These are phyloP conservation scores for Ceratobasidium sp. DNA, from an alignment of 1,284 basidiomycete species.

Conservation along the genomic window DNA sequence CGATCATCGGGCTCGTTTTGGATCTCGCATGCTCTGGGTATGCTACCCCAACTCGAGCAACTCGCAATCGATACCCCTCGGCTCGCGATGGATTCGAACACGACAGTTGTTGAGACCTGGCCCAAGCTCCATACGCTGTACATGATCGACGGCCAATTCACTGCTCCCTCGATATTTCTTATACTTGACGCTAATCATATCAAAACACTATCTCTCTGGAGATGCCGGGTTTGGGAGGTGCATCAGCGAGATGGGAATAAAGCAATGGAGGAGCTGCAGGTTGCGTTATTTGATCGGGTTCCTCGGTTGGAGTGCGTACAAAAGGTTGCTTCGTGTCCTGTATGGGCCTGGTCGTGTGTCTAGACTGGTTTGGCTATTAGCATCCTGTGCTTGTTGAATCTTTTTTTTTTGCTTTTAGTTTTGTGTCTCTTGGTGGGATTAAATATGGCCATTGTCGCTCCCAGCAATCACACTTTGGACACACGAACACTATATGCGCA, in stretches of 20 bases:
- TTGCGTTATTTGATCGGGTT: neutral
- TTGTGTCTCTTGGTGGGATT: too few species aligned
- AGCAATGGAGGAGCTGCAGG: neutral
- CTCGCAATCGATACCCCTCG: neutral
- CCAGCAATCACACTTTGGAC: too few species aligned
- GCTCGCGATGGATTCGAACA: neutral
- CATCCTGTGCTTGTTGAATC: too few species aligned
- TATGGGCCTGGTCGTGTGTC: neutral
- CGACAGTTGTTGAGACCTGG: neutral
- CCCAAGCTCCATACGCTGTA: slow-evolving; percentile 4
- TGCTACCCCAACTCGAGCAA: slow-evolving; percentile 1
- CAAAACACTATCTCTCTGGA: neutral
- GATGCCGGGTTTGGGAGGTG: neutral
- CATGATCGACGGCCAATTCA: neutral
- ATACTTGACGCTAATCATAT: neutral
- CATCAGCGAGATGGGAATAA: neutral
- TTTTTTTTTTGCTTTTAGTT: too few species aligned
- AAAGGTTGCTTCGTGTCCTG: slow-evolving; percentile 3
- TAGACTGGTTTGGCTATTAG: neutral
- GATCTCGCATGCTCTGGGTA: neutral
- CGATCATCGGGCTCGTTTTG: neutral
- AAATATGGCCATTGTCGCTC: too few species aligned
- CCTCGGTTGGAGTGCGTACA: neutral
- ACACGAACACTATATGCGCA: too few species aligned
- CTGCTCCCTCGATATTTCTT: neutral